Conservation (phyloP, 129 eudicot genomes). For the Tanacetum coccineum region DNA sequence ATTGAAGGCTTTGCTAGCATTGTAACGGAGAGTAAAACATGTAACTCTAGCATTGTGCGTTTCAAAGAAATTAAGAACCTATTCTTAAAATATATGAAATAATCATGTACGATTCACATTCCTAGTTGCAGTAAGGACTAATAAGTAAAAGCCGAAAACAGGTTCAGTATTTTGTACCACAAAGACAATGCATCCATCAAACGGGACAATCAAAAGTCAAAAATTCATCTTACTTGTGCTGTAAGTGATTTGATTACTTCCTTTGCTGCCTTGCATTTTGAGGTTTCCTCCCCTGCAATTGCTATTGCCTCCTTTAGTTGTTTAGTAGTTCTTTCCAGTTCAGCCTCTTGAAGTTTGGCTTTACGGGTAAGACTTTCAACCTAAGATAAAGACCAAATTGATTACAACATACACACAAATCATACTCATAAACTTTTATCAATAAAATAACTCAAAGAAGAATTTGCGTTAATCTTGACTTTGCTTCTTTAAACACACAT, state of each 20-base stretch:
- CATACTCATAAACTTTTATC: background rate
- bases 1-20: too few species aligned
- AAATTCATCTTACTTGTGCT: conserved; percentile 61
- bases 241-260: conserved; percentile 95
- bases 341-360: conserved; percentile 74
- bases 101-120: background rate
- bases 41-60: background rate
- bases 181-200: conserved; percentile 7
- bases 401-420: conserved; percentile 2
- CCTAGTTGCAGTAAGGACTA: background rate
- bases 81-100: background rate
- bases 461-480: background rate
- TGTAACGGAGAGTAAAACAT: background rate
- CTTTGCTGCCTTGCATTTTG: conserved; percentile 96
- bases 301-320: conserved; percentile 87
- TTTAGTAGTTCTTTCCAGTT: conserved; percentile 69
- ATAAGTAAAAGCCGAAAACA: background rate
- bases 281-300: conserved; percentile 84
- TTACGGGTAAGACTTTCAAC: conserved; percentile 76
- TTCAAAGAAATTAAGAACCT: background rate
- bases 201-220: conserved; percentile 3
- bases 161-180: conserved; percentile 9
- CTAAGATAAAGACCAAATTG: conserved; percentile 31
- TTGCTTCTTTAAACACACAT: conserved; percentile 1
- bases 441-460: background rate